phyloP scores from a whole-genome alignment of 257 asterid species.

The Cinchona pubescens region DNA sequence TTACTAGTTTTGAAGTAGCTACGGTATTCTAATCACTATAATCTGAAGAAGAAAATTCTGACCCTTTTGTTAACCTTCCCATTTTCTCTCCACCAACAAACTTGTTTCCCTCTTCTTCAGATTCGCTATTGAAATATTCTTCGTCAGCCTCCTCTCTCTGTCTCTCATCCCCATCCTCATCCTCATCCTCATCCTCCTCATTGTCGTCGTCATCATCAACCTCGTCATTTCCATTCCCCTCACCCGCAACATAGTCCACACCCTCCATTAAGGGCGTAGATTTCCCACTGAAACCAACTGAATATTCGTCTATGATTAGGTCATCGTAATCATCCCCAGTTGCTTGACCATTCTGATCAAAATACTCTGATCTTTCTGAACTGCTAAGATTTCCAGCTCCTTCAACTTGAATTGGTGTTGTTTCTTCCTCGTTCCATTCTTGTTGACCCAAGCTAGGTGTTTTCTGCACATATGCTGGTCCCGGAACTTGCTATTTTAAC shows the following conservation, averaged over 20 bases:
- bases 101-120: conserved; percentile 43
- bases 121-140: conserved; percentile 42
- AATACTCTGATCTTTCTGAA: conserved; percentile 50
- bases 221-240: conserved; percentile 22
- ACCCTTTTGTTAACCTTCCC: conserved; percentile 33
- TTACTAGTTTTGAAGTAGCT: background rate
- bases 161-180: conserved; percentile 32
- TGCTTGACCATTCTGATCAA: conserved; percentile 38
- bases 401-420: conserved; percentile 28
- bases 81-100: conserved; percentile 30
- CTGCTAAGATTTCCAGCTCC: conserved; percentile 44
- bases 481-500: conserved; percentile 16
- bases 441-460: conserved; percentile 25
- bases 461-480: conserved; percentile 18
- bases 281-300: conserved; percentile 20
- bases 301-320: conserved; percentile 25
- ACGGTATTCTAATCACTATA: conserved; percentile 48
- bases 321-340: conserved; percentile 42
- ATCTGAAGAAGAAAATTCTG: conserved; percentile 52
- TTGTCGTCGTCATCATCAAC: conserved; percentile 24
- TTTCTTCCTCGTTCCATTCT: conserved; percentile 36
- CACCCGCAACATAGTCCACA: conserved; percentile 21
- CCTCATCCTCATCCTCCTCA: conserved; percentile 30
- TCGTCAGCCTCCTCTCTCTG: conserved; percentile 26
- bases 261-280: conserved; percentile 19